Percentiles rank a stretch among this genome's conserved stretches.
Conservation (phyloP, 208 protist species). For the Trypanosoma caninum region DNA sequence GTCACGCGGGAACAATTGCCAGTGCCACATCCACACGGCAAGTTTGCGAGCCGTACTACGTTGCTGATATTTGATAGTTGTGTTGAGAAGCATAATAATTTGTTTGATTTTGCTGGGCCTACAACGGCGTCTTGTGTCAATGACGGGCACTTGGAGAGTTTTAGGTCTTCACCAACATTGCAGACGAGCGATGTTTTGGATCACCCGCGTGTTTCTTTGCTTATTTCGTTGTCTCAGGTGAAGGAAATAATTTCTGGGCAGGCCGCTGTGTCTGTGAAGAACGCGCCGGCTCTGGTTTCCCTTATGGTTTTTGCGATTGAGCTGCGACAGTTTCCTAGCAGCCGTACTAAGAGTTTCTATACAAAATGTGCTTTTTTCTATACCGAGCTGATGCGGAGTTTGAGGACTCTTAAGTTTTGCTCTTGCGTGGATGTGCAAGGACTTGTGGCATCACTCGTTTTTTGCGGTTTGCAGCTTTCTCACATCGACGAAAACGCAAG, state of each 20-base stretch:
- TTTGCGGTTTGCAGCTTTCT: slow-evolving; percentile 72
- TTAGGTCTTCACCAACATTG: neutral
- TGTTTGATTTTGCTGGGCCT: neutral
- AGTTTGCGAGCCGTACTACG: slow-evolving; percentile 6
- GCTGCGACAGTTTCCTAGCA: slow-evolving; percentile 40
- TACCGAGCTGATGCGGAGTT: slow-evolving; percentile 16
- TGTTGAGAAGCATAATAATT: no score
- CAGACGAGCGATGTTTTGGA: slow-evolving; percentile 28
- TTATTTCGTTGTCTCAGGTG: slow-evolving; percentile 63
- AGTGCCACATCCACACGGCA: neutral
- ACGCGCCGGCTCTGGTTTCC: slow-evolving; percentile 48
- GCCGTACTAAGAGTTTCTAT: slow-evolving; percentile 63
- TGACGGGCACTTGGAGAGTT: neutral
- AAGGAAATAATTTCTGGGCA: slow-evolving; percentile 31
- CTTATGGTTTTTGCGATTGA: slow-evolving; percentile 67
- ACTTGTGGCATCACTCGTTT: slow-evolving; percentile 69
- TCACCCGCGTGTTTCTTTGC: slow-evolving; percentile 51
- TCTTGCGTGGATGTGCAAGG: slow-evolving; percentile 55
- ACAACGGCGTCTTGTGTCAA: neutral
- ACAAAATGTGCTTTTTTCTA: slow-evolving; percentile 34
- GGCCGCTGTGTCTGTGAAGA: slow-evolving; percentile 30
- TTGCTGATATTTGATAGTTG: neutral
- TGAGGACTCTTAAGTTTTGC: slow-evolving; percentile 31
- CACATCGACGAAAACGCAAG: slow-evolving; percentile 17
- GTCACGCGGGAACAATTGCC: neutral